Percentiles rank a stretch among this genome's conserved stretches.
Conservation (phyloP, 2,329 filamentous ascomycete species). For the Cladorrhinum sp. region DNA sequence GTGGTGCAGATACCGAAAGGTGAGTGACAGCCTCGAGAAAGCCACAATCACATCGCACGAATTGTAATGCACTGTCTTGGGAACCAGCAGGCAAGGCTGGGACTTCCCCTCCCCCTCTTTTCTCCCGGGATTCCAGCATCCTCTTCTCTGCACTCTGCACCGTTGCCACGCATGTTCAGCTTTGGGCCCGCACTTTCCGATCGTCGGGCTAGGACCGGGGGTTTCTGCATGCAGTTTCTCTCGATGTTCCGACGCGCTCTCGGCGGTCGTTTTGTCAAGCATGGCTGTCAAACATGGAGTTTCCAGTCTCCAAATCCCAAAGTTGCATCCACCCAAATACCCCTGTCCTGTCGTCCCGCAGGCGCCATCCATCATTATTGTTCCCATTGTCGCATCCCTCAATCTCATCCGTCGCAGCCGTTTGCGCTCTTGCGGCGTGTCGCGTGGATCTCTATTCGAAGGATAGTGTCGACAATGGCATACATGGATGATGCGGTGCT, state of each 20-base stretch:
- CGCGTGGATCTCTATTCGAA: not conserved
- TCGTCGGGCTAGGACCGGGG: conserved; percentile 15
- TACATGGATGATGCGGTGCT: conserved; percentile 5
- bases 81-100: conserved; percentile 16
- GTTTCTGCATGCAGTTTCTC: conserved; percentile 19
- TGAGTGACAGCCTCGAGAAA: conserved; percentile 23
- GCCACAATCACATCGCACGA: conserved; percentile 15
- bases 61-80: conserved; percentile 5
- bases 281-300: not conserved
- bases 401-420: not conserved
- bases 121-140: not conserved
- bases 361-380: not conserved
- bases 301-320: not conserved
- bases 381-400: not conserved
- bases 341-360: not conserved
- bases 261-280: conserved; percentile 5
- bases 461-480: not conserved
- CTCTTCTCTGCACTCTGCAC: conserved; percentile 6
- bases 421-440: not conserved
- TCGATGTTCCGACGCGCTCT: conserved; percentile 11
- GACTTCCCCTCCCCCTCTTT: not conserved
- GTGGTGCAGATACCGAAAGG: conserved; percentile 12
- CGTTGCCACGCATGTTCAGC: conserved; percentile 13
- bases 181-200: conserved; percentile 16
- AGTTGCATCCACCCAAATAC: not conserved